These are phyloP conservation scores for Xerocomus minutiporus DNA, from an alignment of 1,284 basidiomycete genomes.

Conservation along the genomic window DNA sequence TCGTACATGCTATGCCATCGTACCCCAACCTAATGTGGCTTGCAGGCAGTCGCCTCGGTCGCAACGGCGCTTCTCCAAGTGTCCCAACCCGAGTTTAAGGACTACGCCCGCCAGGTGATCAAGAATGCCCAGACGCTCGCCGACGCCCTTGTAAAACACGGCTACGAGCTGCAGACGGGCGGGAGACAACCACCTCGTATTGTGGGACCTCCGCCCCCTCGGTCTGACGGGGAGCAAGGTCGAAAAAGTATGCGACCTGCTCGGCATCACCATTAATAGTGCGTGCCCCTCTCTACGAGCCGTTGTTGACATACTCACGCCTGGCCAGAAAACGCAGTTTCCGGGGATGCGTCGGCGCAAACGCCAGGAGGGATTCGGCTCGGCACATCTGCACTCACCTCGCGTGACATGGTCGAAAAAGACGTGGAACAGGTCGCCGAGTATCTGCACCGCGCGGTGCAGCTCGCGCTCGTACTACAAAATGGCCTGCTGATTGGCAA, in stretches of 20 bases:
- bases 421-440: conserved; percentile 86
- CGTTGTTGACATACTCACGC: no score
- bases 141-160: conserved; percentile 64
- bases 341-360: no score
- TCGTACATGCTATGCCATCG: conserved; percentile 23
- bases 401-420: conserved; percentile 87
- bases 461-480: conserved; percentile 83
- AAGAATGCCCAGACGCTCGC: conserved; percentile 81
- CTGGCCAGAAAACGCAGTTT: no score
- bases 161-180: conserved; percentile 95
- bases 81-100: conserved; percentile 85
- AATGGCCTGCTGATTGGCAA: conserved; percentile 36
- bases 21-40: background rate
- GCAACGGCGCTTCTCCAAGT: conserved; percentile 96
- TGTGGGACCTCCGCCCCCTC: conserved; percentile 96
- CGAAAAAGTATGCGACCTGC: conserved; percentile 96
- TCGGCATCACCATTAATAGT: conserved; percentile 96
- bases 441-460: conserved; percentile 90
- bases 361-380: conserved; percentile 86
- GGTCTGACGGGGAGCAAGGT: conserved; percentile 97
- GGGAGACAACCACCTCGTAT: conserved; percentile 98
- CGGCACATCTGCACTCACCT: conserved; percentile 92
- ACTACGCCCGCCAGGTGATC: conserved; percentile 94
- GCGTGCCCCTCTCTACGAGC: conserved; percentile 44
- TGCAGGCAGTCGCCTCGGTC: conserved; percentile 89